phyloP scores from a whole-genome alignment of 306 rosid genomes.

The Cucurbita pepo region DNA sequence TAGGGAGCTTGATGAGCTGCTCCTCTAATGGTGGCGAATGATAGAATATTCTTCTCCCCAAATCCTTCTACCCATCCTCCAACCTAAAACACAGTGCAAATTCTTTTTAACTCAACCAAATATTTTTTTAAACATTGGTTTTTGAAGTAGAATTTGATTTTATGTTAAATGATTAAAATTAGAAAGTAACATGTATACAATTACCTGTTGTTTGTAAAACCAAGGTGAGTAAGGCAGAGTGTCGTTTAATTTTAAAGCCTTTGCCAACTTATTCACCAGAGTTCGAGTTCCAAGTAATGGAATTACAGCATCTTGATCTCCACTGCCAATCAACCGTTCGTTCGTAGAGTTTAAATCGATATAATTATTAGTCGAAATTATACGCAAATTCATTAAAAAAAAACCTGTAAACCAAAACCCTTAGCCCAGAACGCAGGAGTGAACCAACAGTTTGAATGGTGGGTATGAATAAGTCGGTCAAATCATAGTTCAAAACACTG shows the following conservation, averaged over 20 bases:
- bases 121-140: too few relatives aligned
- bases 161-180: too few relatives aligned
- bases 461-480: background rate
- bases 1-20: slow-evolving; percentile 8
- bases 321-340: background rate
- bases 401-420: background rate
- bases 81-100: background rate
- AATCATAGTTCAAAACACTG: background rate
- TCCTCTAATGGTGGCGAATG: slow-evolving; percentile 9
- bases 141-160: background rate
- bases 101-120: background rate
- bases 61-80: slow-evolving; percentile 7
- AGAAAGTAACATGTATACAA: too few relatives aligned
- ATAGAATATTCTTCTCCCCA: background rate
- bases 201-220: background rate
- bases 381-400: too few relatives aligned
- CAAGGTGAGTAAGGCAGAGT: background rate
- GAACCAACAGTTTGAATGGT: background rate
- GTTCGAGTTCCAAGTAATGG: slow-evolving; percentile 4
- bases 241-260: background rate
- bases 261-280: background rate
- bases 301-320: slow-evolving; percentile 3
- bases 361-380: too few relatives aligned
- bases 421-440: background rate
- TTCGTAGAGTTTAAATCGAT: too few relatives aligned